phyloP scores from a whole-genome alignment of 768 basidiomycete species.

The Amanita molliuscula region DNA sequence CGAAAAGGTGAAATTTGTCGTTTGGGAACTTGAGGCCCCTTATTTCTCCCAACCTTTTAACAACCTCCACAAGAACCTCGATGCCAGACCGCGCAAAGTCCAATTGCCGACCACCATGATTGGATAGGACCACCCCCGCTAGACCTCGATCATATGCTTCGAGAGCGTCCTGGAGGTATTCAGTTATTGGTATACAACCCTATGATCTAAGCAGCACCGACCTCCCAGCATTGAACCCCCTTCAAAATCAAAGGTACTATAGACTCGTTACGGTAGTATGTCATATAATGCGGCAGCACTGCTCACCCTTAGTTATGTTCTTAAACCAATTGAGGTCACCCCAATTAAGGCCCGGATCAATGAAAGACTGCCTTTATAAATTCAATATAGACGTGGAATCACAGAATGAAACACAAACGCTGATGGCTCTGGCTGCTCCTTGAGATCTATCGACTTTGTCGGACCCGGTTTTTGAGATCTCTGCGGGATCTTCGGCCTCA shows the following conservation, averaged over 20 bases:
- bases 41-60: conserved; percentile 53
- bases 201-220: conserved; percentile 12
- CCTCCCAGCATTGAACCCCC: conserved; percentile 84
- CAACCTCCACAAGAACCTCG: conserved; percentile 84
- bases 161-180: conserved; percentile 53
- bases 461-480: conserved; percentile 41
- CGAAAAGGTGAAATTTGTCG: conserved; percentile 71
- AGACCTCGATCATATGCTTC: conserved; percentile 71
- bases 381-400: not conserved
- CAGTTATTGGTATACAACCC: not conserved
- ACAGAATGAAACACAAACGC: conserved; percentile 32
- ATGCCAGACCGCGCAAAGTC: conserved; percentile 82
- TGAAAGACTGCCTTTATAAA: conserved; percentile 58
- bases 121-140: conserved; percentile 75
- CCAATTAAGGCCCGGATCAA: conserved; percentile 88
- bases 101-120: conserved; percentile 74
- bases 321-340: conserved; percentile 76
- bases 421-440: conserved; percentile 91
- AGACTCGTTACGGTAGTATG: conserved; percentile 1
- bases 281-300: conserved; percentile 26
- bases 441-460: conserved; percentile 68
- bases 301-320: conserved; percentile 56
- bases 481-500: conserved; percentile 63
- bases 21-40: conserved; percentile 70
- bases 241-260: conserved; percentile 86